Evolutionary conservation across 257 asterid species (phyloP).

Genomic region (Salvia hispanica): DNA sequence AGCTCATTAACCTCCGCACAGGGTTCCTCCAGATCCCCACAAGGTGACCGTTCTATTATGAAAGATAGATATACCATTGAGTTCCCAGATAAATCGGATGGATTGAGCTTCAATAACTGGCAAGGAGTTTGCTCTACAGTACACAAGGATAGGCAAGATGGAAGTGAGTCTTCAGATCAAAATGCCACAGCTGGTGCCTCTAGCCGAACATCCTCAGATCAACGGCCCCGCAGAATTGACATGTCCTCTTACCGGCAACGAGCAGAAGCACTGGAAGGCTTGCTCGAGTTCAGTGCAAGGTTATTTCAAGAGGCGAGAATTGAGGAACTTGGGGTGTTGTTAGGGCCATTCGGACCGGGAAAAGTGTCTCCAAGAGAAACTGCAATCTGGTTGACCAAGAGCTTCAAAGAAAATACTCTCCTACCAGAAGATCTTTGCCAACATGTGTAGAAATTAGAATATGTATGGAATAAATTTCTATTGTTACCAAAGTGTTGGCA

Average conservation of each 20-base stretch:
- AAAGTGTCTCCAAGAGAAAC: conserved; percentile 95
- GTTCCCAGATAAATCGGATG: conserved; percentile 56
- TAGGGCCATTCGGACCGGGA: conserved; percentile 85
- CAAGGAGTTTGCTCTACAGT: conserved; percentile 48
- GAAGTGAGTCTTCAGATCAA: conserved; percentile 75
- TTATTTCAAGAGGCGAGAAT: conserved; percentile 72
- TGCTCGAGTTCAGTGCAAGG: conserved; percentile 90
- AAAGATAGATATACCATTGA: conserved; percentile 73
- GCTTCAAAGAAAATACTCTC: conserved; percentile 70
- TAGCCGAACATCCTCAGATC: conserved; percentile 80
- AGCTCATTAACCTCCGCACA: conserved; percentile 55
- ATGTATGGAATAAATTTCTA: conserved; percentile 27
- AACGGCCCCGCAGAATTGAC: conserved; percentile 64
- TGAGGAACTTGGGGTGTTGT: conserved; percentile 79
- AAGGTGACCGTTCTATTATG: conserved; percentile 65
- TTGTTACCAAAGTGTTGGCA: conserved; percentile 36
- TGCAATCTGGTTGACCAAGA: conserved; percentile 89
- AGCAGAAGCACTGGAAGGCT: conserved; percentile 91
- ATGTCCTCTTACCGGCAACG: conserved; percentile 80
- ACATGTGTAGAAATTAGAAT: conserved; percentile 18
- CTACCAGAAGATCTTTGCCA: conserved; percentile 47
- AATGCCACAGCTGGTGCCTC: conserved; percentile 93
- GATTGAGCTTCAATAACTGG: conserved; percentile 57
- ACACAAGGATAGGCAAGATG: conserved; percentile 46
- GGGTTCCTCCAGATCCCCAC: conserved; percentile 68